Conservation (phyloP, 108 stramenopile species). For the Nitzschia putrida region DNA sequence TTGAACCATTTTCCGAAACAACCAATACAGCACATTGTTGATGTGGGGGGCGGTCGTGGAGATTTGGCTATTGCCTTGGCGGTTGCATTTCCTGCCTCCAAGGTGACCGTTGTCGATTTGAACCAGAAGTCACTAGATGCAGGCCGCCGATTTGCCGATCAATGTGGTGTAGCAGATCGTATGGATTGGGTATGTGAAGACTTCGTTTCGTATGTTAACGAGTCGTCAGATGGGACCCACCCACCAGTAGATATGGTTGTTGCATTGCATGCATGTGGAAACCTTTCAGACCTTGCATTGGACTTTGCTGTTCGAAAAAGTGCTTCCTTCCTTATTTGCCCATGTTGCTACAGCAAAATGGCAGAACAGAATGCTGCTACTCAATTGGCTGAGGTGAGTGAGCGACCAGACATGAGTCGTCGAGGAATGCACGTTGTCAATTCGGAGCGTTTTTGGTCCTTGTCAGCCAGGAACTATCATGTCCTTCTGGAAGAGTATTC, state of each 20-base stretch:
- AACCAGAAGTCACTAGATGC: conserved; percentile 54
- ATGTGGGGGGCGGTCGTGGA: conserved; percentile 68
- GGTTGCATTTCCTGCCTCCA: conserved; percentile 26
- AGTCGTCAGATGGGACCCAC: background rate
- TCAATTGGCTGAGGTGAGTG: conserved; percentile 27
- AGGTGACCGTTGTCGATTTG: conserved; percentile 53
- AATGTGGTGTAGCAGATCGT: conserved; percentile 11
- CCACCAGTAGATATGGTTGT: conserved; percentile 14
- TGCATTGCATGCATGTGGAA: conserved; percentile 66
- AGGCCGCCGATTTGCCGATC: conserved; percentile 19
- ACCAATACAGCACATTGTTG: conserved; percentile 35
- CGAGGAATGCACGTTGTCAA: conserved; percentile 31
- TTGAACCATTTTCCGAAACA: conserved; percentile 15
- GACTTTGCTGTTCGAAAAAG: conserved; percentile 16
- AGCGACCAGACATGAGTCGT: conserved; percentile 21
- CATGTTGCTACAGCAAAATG: conserved; percentile 46
- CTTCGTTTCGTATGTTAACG: background rate
- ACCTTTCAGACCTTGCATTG: conserved; percentile 61
- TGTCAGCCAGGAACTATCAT: conserved; percentile 5
- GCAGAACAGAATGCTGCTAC: conserved; percentile 3
- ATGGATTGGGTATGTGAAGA: conserved; percentile 27
- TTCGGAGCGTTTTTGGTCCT: conserved; percentile 16
- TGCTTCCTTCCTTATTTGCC: conserved; percentile 43
- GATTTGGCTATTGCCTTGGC: conserved; percentile 61
- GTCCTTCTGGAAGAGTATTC: conserved; percentile 18